Conservation (phyloP, 2,329 filamentous ascomycete species). For the Exophiala oligosperma region DNA sequence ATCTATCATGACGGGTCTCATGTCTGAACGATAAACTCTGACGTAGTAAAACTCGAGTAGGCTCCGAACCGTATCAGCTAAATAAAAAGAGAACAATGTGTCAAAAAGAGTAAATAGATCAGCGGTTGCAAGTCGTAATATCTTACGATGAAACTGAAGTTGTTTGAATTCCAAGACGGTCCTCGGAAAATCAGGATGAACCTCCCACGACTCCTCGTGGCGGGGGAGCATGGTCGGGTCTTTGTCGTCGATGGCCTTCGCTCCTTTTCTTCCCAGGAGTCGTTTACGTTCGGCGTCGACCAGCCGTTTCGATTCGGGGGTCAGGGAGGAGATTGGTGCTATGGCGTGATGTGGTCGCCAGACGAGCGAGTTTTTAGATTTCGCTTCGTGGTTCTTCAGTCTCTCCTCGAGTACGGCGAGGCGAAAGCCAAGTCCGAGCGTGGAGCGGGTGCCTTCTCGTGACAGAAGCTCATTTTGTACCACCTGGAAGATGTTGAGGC, state of each 20-base stretch:
- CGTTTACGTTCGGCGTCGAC: constrained; percentile 14
- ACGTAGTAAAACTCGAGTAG: constrained; percentile 23
- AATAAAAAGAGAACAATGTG: not conserved
- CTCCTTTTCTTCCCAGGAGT: constrained; percentile 16
- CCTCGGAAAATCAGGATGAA: constrained; percentile 17
- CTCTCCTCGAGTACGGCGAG: constrained; percentile 22
- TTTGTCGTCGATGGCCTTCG: constrained; percentile 17
- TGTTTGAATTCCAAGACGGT: constrained; percentile 25
- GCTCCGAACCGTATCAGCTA: constrained; percentile 21
- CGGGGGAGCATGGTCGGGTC: constrained; percentile 23
- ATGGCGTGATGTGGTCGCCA: constrained; percentile 22
- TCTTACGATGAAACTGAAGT: constrained; percentile 23
- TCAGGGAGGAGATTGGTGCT: constrained; percentile 14
- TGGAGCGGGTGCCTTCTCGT: constrained; percentile 20
- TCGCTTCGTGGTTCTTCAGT: constrained; percentile 19
- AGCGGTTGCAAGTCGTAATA: not conserved
- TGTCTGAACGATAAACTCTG: constrained; percentile 20
- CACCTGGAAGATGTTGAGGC: constrained; percentile 29
- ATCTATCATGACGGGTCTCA: constrained; percentile 16
- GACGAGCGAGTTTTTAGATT: constrained; percentile 16
- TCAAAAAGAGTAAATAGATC: not conserved
- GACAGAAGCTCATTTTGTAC: constrained; percentile 28
- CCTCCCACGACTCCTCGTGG: constrained; percentile 23
- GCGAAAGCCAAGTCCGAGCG: constrained; percentile 21
- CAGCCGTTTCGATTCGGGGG: constrained; percentile 16